Conservation (phyloP, 2,329 filamentous ascomycete genomes). For the Nakataea oryzae region DNA sequence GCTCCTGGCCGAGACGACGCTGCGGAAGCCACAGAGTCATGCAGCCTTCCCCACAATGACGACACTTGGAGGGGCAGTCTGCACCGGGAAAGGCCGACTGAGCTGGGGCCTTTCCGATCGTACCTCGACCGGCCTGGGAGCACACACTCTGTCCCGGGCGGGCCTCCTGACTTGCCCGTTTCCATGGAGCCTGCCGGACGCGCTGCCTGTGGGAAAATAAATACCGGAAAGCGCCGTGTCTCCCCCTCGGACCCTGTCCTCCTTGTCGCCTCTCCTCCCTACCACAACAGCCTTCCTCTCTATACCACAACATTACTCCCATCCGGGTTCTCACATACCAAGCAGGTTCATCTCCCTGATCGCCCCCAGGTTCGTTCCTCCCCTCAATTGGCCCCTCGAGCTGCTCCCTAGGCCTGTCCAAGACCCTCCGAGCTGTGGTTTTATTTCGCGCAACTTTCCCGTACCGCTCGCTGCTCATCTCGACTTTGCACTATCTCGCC, state of each 20-base stretch:
- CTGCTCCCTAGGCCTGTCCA: background rate
- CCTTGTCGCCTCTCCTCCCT: background rate
- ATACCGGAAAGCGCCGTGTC: background rate
- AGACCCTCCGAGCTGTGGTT: too few relatives aligned
- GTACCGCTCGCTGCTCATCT: too few relatives aligned
- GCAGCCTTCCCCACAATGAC: conserved; percentile 7
- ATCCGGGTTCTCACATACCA: too few relatives aligned
- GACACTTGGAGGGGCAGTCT: conserved; percentile 7
- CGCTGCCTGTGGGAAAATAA: background rate
- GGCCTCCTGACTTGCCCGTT: background rate
- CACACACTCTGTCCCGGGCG: background rate
- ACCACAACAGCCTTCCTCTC: background rate
- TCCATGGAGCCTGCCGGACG: too few relatives aligned
- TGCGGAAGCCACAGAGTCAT: background rate
- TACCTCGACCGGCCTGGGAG: background rate
- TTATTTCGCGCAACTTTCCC: background rate
- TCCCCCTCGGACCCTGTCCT: background rate
- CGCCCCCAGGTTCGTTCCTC: background rate
- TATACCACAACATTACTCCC: background rate
- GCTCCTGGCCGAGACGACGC: background rate
- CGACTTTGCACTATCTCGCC: too few relatives aligned
- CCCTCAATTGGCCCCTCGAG: background rate
- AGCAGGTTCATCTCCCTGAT: too few relatives aligned
- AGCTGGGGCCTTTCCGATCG: background rate
- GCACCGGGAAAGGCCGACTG: background rate